These are phyloP conservation scores for Ilex asprella DNA, from an alignment of 257 asterid species.

Conservation along the genomic window DNA sequence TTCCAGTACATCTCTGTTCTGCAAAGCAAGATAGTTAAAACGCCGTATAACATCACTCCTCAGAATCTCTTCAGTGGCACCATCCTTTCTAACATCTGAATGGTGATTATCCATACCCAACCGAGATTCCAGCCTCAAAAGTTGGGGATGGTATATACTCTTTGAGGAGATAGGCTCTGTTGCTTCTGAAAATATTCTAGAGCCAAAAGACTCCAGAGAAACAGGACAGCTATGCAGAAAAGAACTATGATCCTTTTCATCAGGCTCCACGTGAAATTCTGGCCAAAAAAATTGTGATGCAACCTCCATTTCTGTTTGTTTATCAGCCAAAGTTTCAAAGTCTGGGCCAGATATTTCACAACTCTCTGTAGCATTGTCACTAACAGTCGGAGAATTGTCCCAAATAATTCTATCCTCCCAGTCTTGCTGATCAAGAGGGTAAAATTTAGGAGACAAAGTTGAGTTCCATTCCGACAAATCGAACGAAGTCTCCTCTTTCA, in stretches of 20 bases:
- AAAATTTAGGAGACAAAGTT: slow-evolving; percentile 39
- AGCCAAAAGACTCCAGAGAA: slow-evolving; percentile 65
- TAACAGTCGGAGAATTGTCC: slow-evolving; percentile 61
- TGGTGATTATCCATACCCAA: slow-evolving; percentile 29
- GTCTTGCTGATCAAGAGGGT: slow-evolving; percentile 86
- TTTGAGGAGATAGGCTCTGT: slow-evolving; percentile 18
- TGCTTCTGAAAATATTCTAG: slow-evolving; percentile 23
- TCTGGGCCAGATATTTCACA: slow-evolving; percentile 86
- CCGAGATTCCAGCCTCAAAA: slow-evolving; percentile 70
- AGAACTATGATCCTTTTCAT: slow-evolving; percentile 31
- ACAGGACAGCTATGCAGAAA: slow-evolving; percentile 30
- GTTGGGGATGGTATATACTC: slow-evolving; percentile 70
- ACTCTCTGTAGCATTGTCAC: slow-evolving; percentile 56
- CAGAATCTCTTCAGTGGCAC: slow-evolving; percentile 29
- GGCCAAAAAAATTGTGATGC: slow-evolving; percentile 20
- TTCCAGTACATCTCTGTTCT: slow-evolving; percentile 65
- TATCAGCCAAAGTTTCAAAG: slow-evolving; percentile 49
- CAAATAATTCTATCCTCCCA: slow-evolving; percentile 96
- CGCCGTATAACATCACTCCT: slow-evolving; percentile 52
- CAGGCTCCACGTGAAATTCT: slow-evolving; percentile 34
- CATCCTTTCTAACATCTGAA: slow-evolving; percentile 37
- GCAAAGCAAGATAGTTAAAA: slow-evolving; percentile 62
- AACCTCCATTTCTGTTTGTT: slow-evolving; percentile 29
- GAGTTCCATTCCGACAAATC: slow-evolving; percentile 37
- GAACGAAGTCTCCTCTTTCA: slow-evolving; percentile 39